Base-by-base conservation (phyloP, 2,329 filamentous ascomycete genomes). In the Pestalotiopsis fici region DNA sequence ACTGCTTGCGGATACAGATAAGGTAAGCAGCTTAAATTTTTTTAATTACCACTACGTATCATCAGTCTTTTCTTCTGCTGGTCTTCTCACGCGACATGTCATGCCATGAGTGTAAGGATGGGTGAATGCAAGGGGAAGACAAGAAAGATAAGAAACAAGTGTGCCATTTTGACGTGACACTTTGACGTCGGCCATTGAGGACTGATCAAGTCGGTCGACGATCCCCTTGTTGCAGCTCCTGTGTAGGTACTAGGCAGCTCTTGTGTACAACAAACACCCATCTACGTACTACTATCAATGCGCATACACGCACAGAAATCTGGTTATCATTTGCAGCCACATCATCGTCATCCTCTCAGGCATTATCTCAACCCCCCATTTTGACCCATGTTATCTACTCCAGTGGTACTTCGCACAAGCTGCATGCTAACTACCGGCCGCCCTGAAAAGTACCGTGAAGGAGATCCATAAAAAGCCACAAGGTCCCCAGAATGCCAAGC, bases 401-500 rank as follows among this genome's bases (percentile, higher is more conserved):
- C 43, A 21, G 31, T 21, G 9, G n/a, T 50, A 50, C 43, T 50
- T n/a, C 18, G 18, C 18, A 18, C 43, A n/a, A 50, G 21, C n/a
- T 50, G 43, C 43, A 18, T 50, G 43, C 43, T 50, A 50, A 50
- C 43, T 50, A 50, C 43, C 43, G 43, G 43, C 43, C 18, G 43
- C 43, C 43, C 18, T 50, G 43, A 50, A 50, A 50, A 50, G 43
- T 50, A 50, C 43, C 43, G 21, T 50, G 18, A 50, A 50, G 21
- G n/a, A 50, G 43, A 9, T 50, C 57, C 57, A 35, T 60, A 60
- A 60, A 60, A 60, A 60, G 57, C n/a, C n/a, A 21, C 25, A 60
- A 31, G 28, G 57, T 31, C 57, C 37, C 59, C 35, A 35, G 31
- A 60, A 43, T 50, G 59, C 59, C 59, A 62, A 62, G 59, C 7